Conservation (phyloP, 164 flowering plant species). For the Taxillus chinensis region DNA sequence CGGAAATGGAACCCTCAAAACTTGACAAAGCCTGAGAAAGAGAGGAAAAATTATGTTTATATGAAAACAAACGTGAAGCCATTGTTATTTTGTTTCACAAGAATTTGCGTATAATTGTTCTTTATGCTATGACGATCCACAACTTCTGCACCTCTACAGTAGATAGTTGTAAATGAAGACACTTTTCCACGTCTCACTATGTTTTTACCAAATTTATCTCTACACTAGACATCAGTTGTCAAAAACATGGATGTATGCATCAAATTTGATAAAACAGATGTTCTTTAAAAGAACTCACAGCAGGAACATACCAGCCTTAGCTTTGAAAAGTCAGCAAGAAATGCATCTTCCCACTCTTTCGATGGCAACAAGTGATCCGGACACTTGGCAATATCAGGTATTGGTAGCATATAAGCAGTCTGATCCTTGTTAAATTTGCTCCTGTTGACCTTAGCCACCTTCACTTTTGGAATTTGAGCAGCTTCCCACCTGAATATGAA, state of each 20-base stretch:
- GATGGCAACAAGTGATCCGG: slow-evolving; percentile 61
- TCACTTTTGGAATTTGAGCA: slow-evolving; percentile 67
- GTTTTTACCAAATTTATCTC: no score
- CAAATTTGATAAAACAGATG: no score
- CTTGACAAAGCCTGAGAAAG: slow-evolving; percentile 31
- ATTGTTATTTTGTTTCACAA: background rate
- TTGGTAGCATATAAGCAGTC: slow-evolving; percentile 78
- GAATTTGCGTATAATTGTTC: no score
- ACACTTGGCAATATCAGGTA: slow-evolving; percentile 71
- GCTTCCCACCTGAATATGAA: slow-evolving; percentile 73
- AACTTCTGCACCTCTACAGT: no score
- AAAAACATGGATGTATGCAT: no score
- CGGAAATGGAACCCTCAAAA: slow-evolving; percentile 9
- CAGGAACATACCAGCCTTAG: slow-evolving; percentile 50
- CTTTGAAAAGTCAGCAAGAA: slow-evolving; percentile 65
- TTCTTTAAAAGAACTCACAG: no score
- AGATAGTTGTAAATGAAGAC: no score
- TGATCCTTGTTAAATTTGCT: slow-evolving; percentile 47
- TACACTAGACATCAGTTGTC: no score
- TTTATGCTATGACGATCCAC: no score
- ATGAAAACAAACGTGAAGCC: background rate
- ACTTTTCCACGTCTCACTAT: no score
- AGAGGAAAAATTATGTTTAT: background rate
- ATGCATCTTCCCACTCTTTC: slow-evolving; percentile 72
- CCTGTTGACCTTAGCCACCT: slow-evolving; percentile 51